A percentile compares a stretch with the other conserved stretches of the same genome.
These are phyloP conservation scores for Xylariaceae sp. DNA, from an alignment of 2,329 filamentous ascomycete genomes.

Conservation along the genomic window DNA sequence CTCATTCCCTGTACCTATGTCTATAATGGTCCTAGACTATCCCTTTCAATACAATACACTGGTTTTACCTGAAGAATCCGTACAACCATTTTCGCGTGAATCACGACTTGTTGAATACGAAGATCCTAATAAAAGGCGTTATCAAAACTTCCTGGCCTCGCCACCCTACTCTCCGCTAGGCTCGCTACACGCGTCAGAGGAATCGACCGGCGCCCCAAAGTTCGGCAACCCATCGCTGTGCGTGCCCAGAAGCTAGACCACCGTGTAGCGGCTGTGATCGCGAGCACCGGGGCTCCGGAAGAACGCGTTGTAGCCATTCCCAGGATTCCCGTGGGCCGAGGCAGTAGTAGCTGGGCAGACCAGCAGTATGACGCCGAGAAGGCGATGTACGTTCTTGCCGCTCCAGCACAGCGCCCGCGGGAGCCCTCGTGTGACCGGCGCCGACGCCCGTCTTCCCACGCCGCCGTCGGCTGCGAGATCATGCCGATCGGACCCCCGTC, in stretches of 20 bases:
- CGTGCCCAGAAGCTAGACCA: slow-evolving; percentile 56
- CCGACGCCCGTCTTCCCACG: slow-evolving; percentile 57
- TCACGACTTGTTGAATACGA: no score
- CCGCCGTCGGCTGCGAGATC: slow-evolving; percentile 56
- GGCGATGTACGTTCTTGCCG: slow-evolving; percentile 54
- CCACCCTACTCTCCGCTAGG: slow-evolving; percentile 1
- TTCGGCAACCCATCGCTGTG: slow-evolving; percentile 58
- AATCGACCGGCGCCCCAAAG: slow-evolving; percentile 49
- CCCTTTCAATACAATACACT: no score
- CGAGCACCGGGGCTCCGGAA: slow-evolving; percentile 62
- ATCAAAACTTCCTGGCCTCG: background rate
- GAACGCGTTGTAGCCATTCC: slow-evolving; percentile 64
- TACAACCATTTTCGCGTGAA: no score
- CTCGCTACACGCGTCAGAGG: slow-evolving; percentile 19
- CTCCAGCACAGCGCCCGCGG: slow-evolving; percentile 57
- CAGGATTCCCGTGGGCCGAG: slow-evolving; percentile 62
- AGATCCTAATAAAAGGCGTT: no score
- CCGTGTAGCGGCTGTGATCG: slow-evolving; percentile 59
- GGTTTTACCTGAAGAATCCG: no score
- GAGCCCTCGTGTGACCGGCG: slow-evolving; percentile 62
- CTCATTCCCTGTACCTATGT: no score
- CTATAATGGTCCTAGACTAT: no score
- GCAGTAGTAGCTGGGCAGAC: slow-evolving; percentile 58
- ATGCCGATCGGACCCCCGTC: slow-evolving; percentile 51
- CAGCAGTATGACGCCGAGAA: slow-evolving; percentile 64